Conservation (phyloP, 2,329 filamentous ascomycete genomes). For the Trichoderma brevicompactum region DNA sequence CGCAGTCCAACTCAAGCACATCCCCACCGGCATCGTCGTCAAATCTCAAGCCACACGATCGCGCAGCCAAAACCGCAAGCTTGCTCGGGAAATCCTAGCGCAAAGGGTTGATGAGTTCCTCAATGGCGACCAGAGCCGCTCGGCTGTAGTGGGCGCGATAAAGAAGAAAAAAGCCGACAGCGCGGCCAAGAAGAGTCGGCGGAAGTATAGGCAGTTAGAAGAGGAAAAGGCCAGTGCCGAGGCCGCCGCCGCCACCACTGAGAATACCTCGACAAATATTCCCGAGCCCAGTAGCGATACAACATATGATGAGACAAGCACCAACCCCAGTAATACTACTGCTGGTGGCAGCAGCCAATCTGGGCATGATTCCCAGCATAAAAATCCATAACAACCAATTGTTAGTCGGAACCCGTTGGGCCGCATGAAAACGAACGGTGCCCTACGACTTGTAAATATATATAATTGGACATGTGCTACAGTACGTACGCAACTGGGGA, state of each 20-base stretch:
- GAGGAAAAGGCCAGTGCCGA: conserved; percentile 46
- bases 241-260: conserved; percentile 13
- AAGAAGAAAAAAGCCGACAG: conserved; percentile 75
- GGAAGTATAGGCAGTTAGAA: conserved; percentile 73
- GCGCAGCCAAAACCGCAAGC: conserved; percentile 82
- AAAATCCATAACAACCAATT: neutral
- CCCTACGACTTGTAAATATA: too few relatives aligned
- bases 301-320: neutral
- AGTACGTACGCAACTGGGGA: neutral
- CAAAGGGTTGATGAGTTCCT: conserved; percentile 72
- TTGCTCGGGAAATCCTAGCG: conserved; percentile 77
- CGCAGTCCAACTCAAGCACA: conserved; percentile 88
- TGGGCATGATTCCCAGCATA: neutral
- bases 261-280: neutral
- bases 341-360: neutral
- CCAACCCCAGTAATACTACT: neutral
- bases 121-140: conserved; percentile 72
- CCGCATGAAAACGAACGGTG: neutral
- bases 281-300: neutral
- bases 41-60: conserved; percentile 94
- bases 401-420: neutral
- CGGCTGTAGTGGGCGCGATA: conserved; percentile 64
- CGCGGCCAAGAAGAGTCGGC: conserved; percentile 76
- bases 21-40: conserved; percentile 87
- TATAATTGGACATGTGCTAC: neutral